A percentile compares a stretch with the other conserved stretches of the same genome.
phyloP scores from a whole-genome alignment of 2,329 filamentous ascomycete species.

The Alternaria sp. region DNA sequence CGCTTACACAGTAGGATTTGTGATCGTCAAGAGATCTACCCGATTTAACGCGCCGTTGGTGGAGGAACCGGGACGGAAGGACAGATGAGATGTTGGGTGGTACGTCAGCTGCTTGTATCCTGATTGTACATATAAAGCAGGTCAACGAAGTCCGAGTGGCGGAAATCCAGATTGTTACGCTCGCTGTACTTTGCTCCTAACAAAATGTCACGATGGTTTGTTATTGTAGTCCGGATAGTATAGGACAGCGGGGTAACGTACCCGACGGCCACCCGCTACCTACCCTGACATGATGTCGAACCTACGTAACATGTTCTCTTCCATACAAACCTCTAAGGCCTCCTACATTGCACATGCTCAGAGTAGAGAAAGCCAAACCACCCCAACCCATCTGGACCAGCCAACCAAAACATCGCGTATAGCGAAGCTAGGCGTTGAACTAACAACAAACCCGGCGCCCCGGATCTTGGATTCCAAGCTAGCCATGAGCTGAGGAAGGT shows the following conservation, averaged over 20 bases:
- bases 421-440: background rate
- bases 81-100: background rate
- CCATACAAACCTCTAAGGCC: background rate
- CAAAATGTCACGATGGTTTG: background rate
- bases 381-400: background rate
- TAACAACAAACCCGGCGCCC: background rate
- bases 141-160: background rate
- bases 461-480: background rate
- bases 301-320: background rate
- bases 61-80: background rate
- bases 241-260: background rate
- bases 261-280: background rate
- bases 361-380: background rate
- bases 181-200: background rate
- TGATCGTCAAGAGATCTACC: background rate
- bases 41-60: background rate
- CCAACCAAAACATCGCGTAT: background rate
- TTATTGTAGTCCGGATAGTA: background rate
- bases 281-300: background rate
- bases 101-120: background rate
- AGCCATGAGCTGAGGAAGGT: conserved; percentile 2
- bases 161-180: background rate
- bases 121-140: background rate
- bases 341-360: background rate
- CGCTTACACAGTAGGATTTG: background rate